phyloP scores from a whole-genome alignment of 108 stramenopile genomes.

The Asterionellopsis glacialis region DNA sequence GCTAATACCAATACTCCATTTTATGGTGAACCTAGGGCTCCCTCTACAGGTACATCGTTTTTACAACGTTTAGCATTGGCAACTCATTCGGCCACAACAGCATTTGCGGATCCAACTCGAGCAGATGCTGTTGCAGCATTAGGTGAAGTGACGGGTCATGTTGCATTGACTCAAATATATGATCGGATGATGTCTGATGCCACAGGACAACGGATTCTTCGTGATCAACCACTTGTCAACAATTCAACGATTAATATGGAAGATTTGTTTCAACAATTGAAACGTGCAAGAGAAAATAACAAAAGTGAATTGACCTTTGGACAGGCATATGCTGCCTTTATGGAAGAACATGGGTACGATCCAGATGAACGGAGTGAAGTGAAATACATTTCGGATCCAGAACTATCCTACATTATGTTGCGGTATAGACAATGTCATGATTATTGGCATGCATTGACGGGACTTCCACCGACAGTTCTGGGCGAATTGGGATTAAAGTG shows the following conservation, averaged over 20 bases:
- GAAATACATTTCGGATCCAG: constrained; percentile 70
- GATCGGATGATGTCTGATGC: constrained; percentile 43
- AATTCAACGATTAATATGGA: constrained; percentile 47
- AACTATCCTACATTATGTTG: constrained; percentile 91
- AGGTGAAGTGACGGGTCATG: constrained; percentile 87
- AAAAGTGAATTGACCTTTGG: constrained; percentile 71
- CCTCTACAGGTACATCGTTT: constrained; percentile 13
- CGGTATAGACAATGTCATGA: constrained; percentile 94
- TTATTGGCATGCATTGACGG: constrained; percentile 91
- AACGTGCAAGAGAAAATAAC: constrained; percentile 10
- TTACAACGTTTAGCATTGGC: constrained; percentile 51
- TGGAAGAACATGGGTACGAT: constrained; percentile 81
- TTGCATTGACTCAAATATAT: constrained; percentile 63
- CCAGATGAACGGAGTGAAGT: constrained; percentile 78
- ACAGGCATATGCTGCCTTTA: constrained; percentile 78
- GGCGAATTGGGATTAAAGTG: constrained; percentile 97
- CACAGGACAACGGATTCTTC: constrained; percentile 55
- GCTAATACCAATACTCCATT: constrained; percentile 5
- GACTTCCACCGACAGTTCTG: constrained; percentile 89
- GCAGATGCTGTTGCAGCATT: constrained; percentile 92
- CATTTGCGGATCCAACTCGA: constrained; percentile 80
- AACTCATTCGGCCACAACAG: constrained; percentile 75
- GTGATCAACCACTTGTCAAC: constrained; percentile 64
- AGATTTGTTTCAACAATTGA: constrained; percentile 10
- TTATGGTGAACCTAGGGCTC: constrained; percentile 11